Evolutionary conservation across 495 filamentous ascomycete species (phyloP).

Genomic region (Paragyromitra xinjiangensis): DNA sequence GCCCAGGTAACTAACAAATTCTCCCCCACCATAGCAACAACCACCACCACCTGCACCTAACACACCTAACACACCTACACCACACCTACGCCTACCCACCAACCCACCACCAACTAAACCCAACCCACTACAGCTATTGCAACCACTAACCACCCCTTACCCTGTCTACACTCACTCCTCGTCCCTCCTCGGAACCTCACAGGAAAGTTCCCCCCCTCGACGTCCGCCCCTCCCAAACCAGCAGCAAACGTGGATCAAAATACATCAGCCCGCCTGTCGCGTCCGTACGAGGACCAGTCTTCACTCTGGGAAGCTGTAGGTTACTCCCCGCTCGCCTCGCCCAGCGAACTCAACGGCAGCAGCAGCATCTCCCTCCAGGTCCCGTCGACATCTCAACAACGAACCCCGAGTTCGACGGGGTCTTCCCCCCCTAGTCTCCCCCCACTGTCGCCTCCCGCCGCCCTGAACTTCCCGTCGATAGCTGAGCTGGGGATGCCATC

Average conservation of each 20-base stretch:
- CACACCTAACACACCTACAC: conserved; percentile 1
- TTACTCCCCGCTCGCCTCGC: conserved; percentile 50
- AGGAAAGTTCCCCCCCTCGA: conserved; percentile 17
- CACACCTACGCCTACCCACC: not conserved
- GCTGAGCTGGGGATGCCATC: conserved; percentile 48
- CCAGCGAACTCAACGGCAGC: conserved; percentile 28
- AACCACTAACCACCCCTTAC: conserved; percentile 18
- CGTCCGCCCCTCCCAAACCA: conserved; percentile 13
- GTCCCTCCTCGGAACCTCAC: conserved; percentile 11
- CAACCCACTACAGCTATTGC: not conserved
- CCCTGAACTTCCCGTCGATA: conserved; percentile 50
- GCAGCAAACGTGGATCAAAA: conserved; percentile 53
- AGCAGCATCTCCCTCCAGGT: conserved; percentile 27
- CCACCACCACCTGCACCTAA: conserved; percentile 1
- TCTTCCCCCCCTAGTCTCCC: conserved; percentile 45
- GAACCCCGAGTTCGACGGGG: conserved; percentile 40
- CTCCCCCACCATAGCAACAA: conserved; percentile 33
- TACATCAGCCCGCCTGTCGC: conserved; percentile 49
- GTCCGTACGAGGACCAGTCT: conserved; percentile 50
- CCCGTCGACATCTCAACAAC: conserved; percentile 30
- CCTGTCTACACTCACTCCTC: conserved; percentile 32
- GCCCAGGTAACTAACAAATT: conserved; percentile 19
- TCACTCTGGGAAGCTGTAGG: conserved; percentile 46
- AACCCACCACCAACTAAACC: conserved; percentile 19
- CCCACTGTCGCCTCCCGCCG: conserved; percentile 42